Percentiles rank a stretch among this genome's conserved stretches.
These are phyloP conservation scores for Aspergillus campestris DNA, from an alignment of 495 filamentous ascomycete species.

Conservation along the genomic window DNA sequence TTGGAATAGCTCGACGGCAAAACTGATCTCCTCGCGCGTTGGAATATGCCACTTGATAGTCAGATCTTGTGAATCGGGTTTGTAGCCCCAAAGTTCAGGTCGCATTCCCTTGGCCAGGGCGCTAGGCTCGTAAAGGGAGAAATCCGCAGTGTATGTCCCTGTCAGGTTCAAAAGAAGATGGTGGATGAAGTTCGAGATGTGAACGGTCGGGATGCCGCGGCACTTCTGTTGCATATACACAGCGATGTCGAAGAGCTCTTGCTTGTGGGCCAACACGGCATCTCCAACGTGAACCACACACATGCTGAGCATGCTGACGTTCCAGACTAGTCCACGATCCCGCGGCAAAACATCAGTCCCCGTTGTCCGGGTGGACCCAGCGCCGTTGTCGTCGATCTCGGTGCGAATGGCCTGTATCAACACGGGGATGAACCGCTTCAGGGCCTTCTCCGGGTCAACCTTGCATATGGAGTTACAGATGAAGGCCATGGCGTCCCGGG, in stretches of 20 bases:
- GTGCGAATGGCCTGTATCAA: slow-evolving; percentile 85
- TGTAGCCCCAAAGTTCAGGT: slow-evolving; percentile 71
- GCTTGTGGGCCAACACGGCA: slow-evolving; percentile 76
- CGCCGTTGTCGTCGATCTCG: slow-evolving; percentile 96
- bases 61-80: slow-evolving; percentile 59
- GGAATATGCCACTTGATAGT: slow-evolving; percentile 89
- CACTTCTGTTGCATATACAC: slow-evolving; percentile 94
- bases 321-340: slow-evolving; percentile 91
- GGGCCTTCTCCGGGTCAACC: slow-evolving; percentile 81
- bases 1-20: slow-evolving; percentile 81
- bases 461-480: slow-evolving; percentile 95
- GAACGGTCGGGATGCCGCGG: slow-evolving; percentile 84
- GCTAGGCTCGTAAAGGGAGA: slow-evolving; percentile 69
- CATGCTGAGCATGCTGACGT: slow-evolving; percentile 97
- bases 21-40: slow-evolving; percentile 66
- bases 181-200: slow-evolving; percentile 95
- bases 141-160: slow-evolving; percentile 85
- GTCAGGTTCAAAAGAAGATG: slow-evolving; percentile 97
- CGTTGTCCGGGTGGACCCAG: slow-evolving; percentile 86
- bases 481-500: slow-evolving; percentile 96
- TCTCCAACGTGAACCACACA: slow-evolving; percentile 92
- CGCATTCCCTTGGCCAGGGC: slow-evolving; percentile 48
- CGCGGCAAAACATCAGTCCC: slow-evolving; percentile 88
- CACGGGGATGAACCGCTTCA: slow-evolving; percentile 84
- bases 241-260: slow-evolving; percentile 85